A percentile compares a stretch with the other conserved stretches of the same genome.
Evolutionary conservation across 805 yeast genomes (phyloP).

Genomic region (Ogataea nitratoaversa): DNA sequence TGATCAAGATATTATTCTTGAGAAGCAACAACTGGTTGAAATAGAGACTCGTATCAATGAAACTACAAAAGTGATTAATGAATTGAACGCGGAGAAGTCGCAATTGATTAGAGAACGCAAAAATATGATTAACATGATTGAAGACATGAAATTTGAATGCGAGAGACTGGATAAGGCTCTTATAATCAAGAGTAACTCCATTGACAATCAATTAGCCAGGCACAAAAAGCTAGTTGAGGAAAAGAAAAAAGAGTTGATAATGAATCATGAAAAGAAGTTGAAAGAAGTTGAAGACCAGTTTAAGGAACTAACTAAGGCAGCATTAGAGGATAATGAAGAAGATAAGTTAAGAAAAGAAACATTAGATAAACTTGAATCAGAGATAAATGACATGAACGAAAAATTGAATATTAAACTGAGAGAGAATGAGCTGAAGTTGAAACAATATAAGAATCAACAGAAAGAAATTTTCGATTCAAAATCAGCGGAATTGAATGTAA

Average conservation of each 20-base stretch:
- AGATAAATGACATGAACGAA: conserved; percentile 24
- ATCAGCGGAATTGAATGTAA: conserved; percentile 1
- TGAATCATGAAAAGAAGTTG: conserved; percentile 14
- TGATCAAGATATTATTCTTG: conserved; percentile 21
- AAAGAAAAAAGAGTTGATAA: conserved; percentile 31
- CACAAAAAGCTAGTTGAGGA: conserved; percentile 23
- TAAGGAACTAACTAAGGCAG: conserved; percentile 19
- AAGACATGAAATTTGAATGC: conserved; percentile 12
- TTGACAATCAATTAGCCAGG: conserved; percentile 25
- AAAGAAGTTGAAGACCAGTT: conserved; percentile 17
- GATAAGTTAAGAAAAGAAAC: conserved; percentile 25
- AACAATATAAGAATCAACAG: conserved; percentile 3
- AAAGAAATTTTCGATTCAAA: conserved; percentile 1
- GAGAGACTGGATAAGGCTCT: conserved; percentile 19
- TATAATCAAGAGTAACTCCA: conserved; percentile 13
- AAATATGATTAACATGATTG: conserved; percentile 12
- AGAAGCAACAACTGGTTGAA: conserved; percentile 19
- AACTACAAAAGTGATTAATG: conserved; percentile 15
- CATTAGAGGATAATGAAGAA: conserved; percentile 28
- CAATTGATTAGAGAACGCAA: conserved; percentile 18
- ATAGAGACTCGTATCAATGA: conserved; percentile 11
- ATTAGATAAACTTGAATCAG: conserved; percentile 23
- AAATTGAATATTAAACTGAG: conserved; percentile 16
- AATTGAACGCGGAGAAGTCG: conserved; percentile 16
- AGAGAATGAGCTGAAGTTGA: conserved; percentile 8